A percentile compares a stretch with the other conserved stretches of the same genome.
Evolutionary conservation across 1,284 basidiomycete genomes (phyloP).

Genomic region (Veloboletus limbatus): DNA sequence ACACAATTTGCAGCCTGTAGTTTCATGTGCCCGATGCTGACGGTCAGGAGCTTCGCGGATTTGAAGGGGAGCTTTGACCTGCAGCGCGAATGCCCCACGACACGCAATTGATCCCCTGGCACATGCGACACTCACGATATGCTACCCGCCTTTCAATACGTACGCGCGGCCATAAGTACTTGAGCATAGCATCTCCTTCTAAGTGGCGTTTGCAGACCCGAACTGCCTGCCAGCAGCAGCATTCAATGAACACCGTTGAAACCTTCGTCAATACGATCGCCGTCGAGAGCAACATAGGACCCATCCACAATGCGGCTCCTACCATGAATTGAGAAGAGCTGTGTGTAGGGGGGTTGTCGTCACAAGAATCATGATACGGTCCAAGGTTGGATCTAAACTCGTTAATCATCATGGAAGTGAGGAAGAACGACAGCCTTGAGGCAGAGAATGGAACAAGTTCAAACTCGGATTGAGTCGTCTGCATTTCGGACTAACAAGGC

Average conservation of each 20-base stretch:
- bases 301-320: background rate
- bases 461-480: slow-evolving; percentile 1
- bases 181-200: too few relatives aligned
- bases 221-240: too few relatives aligned
- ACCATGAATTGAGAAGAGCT: background rate
- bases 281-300: slow-evolving; percentile 1
- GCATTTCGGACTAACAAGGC: slow-evolving; percentile 11
- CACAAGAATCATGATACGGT: slow-evolving; percentile 1
- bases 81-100: slow-evolving; percentile 27
- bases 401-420: slow-evolving; percentile 3
- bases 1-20: too few relatives aligned
- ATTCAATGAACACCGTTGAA: background rate
- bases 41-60: slow-evolving; percentile 1
- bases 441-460: background rate
- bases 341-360: background rate
- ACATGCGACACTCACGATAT: background rate
- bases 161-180: too few relatives aligned
- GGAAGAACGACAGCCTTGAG: background rate
- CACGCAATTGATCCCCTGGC: slow-evolving; percentile 2
- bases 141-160: slow-evolving; percentile 13
- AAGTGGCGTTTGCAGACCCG: slow-evolving; percentile 17
- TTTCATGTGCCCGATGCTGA: background rate
- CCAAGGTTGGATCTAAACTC: slow-evolving; percentile 5
- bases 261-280: slow-evolving; percentile 18
- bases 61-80: slow-evolving; percentile 8